phyloP scores from a whole-genome alignment of 768 basidiomycete species.

The Clitopilus passeckerianus region DNA sequence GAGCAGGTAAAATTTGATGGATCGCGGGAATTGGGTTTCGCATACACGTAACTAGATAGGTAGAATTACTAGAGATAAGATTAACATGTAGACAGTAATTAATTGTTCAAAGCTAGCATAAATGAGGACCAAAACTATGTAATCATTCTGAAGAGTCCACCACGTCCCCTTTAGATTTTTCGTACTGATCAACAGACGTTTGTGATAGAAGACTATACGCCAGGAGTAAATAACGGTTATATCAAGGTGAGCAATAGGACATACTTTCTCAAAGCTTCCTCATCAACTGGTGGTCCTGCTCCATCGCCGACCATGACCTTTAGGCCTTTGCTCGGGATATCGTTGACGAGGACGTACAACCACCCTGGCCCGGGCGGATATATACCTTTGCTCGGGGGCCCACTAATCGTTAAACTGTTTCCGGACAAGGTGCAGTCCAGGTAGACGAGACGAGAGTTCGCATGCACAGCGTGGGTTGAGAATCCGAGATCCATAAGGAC shows the following conservation, averaged over 20 bases:
- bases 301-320: slow-evolving; percentile 71
- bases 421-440: slow-evolving; percentile 38
- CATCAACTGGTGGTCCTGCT: slow-evolving; percentile 50
- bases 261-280: slow-evolving; percentile 54
- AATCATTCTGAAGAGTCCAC: background rate
- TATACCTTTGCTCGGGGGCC: slow-evolving; percentile 57
- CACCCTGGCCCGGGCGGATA: slow-evolving; percentile 84
- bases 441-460: slow-evolving; percentile 73
- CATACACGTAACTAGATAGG: too few relatives aligned
- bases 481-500: slow-evolving; percentile 79
- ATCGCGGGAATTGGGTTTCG: too few relatives aligned
- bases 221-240: slow-evolving; percentile 1
- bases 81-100: too few relatives aligned
- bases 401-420: slow-evolving; percentile 48
- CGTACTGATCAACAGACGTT: slow-evolving; percentile 47
- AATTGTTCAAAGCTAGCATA: background rate
- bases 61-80: too few relatives aligned
- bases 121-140: background rate
- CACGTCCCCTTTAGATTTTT: slow-evolving; percentile 23
- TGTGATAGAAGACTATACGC: slow-evolving; percentile 39
- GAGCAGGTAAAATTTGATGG: too few relatives aligned
- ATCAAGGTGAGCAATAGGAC: slow-evolving; percentile 12
- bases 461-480: slow-evolving; percentile 73
- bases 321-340: slow-evolving; percentile 58
- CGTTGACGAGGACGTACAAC: slow-evolving; percentile 62